Percentiles rank a stretch among this genome's conserved stretches.
Evolutionary conservation across 2,329 filamentous ascomycete species (phyloP).

Genomic region (Didymella pomorum): DNA sequence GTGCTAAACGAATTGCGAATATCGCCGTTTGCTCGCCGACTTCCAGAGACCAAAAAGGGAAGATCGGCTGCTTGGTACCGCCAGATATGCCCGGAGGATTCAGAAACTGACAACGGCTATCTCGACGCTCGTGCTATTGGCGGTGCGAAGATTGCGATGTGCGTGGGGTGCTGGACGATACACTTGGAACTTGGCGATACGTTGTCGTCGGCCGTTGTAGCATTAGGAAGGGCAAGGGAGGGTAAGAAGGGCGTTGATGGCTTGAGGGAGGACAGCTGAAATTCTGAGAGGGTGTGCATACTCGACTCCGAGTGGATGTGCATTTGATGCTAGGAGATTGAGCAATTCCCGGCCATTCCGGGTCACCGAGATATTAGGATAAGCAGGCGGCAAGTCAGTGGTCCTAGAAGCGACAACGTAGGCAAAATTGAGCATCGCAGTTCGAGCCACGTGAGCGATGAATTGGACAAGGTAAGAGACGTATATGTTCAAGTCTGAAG

Average conservation of each 20-base stretch:
- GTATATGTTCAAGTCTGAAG: too few species aligned
- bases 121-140: neutral
- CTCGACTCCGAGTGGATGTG: neutral
- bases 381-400: too few species aligned
- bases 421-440: neutral
- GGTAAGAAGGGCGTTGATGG: conserved; percentile 5
- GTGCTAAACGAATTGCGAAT: neutral
- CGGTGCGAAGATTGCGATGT: conserved; percentile 5
- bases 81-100: neutral
- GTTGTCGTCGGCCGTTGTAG: neutral
- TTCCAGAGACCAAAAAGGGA: neutral
- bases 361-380: neutral
- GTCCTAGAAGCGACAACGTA: neutral
- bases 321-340: neutral
- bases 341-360: neutral
- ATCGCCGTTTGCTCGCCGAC: neutral
- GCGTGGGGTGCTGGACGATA: neutral
- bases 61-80: neutral
- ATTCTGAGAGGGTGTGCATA: neutral
- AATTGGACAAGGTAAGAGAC: too few species aligned
- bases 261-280: neutral
- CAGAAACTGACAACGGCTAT: neutral
- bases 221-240: neutral
- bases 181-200: neutral
- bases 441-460: neutral